Conservation (phyloP, 73 alveolate genomes). For the Paramecium bursaria region DNA sequence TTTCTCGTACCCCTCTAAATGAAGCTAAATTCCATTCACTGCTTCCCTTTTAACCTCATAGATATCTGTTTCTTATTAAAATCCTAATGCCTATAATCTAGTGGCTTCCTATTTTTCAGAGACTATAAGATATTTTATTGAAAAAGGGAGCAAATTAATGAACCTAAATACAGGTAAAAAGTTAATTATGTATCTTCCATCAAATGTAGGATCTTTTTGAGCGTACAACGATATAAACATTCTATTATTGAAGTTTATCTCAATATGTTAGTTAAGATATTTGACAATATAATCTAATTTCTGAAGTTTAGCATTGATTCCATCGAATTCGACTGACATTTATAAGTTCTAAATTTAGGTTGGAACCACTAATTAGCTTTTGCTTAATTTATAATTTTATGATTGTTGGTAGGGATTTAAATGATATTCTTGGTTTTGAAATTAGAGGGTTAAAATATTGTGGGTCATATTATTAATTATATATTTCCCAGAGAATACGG, state of each 20-base stretch:
- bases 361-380: too few species aligned
- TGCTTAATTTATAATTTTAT: too few species aligned
- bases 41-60: background rate
- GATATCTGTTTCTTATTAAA: conserved; percentile 5
- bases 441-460: too few species aligned
- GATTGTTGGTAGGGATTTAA: too few species aligned
- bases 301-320: too few species aligned
- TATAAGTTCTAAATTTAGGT: too few species aligned
- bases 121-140: background rate
- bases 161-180: conserved; percentile 17
- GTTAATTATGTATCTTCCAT: conserved; percentile 2
- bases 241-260: too few species aligned
- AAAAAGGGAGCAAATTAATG: conserved; percentile 11
- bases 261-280: too few species aligned
- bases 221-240: background rate
- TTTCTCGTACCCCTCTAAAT: too few species aligned
- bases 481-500: background rate
- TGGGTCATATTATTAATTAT: background rate
- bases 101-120: conserved; percentile 3
- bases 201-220: conserved; percentile 1
- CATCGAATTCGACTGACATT: too few species aligned
- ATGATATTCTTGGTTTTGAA: too few species aligned
- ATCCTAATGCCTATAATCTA: background rate
- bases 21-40: background rate
- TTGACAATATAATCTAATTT: too few species aligned